These are phyloP conservation scores for Vitis hybrid DNA, from an alignment of 177 flowering plant genomes.

Conservation along the genomic window DNA sequence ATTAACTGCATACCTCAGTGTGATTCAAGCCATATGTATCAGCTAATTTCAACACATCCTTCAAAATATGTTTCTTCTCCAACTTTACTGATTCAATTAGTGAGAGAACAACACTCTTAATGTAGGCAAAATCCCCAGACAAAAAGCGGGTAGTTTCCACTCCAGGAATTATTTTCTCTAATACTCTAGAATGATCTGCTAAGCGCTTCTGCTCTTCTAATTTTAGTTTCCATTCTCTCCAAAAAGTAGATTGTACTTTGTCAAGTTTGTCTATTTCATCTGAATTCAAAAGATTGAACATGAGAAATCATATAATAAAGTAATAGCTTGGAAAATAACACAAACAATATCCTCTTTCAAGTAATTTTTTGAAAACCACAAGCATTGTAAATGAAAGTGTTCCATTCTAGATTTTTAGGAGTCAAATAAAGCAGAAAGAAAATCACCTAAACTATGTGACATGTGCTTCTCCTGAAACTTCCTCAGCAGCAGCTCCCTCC, in stretches of 20 bases:
- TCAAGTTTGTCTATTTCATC: conserved; percentile 57
- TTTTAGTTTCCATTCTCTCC: conserved; percentile 94
- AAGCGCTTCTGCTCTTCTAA: conserved; percentile 76
- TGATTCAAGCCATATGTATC: conserved; percentile 62
- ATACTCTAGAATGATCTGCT: conserved; percentile 70
- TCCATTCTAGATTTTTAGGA: neutral
- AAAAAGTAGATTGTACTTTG: conserved; percentile 71
- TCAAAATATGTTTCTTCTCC: conserved; percentile 72
- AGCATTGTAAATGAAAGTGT: neutral
- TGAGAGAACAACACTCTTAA: conserved; percentile 52
- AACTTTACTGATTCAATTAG: conserved; percentile 65
- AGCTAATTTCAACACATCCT: conserved; percentile 60
- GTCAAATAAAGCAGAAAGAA: neutral
- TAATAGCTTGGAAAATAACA: neutral
- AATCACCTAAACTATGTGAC: conserved; percentile 56
- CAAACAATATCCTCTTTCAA: neutral
- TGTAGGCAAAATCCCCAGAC: conserved; percentile 72
- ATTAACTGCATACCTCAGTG: conserved; percentile 50
- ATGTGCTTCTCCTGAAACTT: conserved; percentile 67
- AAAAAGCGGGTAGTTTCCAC: conserved; percentile 78
- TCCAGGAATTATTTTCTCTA: conserved; percentile 87
- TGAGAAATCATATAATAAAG: neutral
- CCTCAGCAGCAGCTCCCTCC: conserved; percentile 65
- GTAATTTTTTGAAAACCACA: neutral
- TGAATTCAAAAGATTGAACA: conserved; percentile 19